Evolutionary conservation across 2,329 filamentous ascomycete genomes (phyloP), one percentile per base, ranked within the genome.

Genomic region (Myriangium duriaei): DNA sequence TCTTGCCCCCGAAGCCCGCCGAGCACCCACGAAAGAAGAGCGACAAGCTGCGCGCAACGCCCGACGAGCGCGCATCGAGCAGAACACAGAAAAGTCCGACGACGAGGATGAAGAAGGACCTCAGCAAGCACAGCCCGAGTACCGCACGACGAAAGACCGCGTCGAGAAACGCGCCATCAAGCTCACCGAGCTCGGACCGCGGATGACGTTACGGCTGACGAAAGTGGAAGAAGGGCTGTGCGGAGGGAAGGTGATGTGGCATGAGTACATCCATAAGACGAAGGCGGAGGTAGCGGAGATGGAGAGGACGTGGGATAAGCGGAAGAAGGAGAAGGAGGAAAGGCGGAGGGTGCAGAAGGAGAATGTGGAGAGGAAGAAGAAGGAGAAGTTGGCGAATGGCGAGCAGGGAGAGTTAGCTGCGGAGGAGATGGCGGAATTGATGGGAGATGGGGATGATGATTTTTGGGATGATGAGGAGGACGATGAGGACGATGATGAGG

Each of bases 181-280:
- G 57, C 68, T 98, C 5, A 79, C 93, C 3, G 91, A 98, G 61
- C 65, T 98, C 1, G 91, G 91, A 0, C 91, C 91, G 1, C 76
- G 91, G 38, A 79, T 98, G 81, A 80, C 75, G 43, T 64, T 98
- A 29, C 76, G 88, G 19, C 67, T 98, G 61, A 87, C 85, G 39
- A 98, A 98, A 64, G 87, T 98, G 4, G 91, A 98, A 55, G 91
- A 98, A 50, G 91, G 88, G 1, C 62, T 96, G 5, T 95, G 86
- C 51, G 72, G 74, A 16, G 91, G 91, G 34, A 91, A 85, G 57
- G 73, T 94, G 40, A 83, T 98, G 81, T 98, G 91, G 91, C 91
- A 98, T 59, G 86, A 95, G 56, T 92, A 85, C 55, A 77, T 96
- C 37, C 74, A 79, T 55, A 98, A 98, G 69, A 76, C 75, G 5